A percentile compares a stretch with the other conserved stretches of the same genome.
phyloP scores from a whole-genome alignment of 2,329 filamentous ascomycete genomes.

The Cercospora nicotianae region DNA sequence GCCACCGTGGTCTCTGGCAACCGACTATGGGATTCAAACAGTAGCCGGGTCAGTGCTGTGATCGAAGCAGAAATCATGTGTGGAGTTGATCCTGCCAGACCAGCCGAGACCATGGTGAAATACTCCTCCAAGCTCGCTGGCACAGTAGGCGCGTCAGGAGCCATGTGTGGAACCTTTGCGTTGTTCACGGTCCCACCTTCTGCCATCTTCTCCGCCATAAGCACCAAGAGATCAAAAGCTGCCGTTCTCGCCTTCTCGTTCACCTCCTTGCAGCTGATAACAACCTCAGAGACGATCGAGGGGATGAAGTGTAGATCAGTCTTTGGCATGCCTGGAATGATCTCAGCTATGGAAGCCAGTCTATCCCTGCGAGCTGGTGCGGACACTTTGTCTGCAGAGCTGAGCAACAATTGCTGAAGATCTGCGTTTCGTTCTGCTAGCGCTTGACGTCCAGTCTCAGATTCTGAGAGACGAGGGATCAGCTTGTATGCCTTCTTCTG shows the following conservation, averaged over 20 bases:
- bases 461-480: constrained; percentile 84
- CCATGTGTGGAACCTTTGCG: constrained; percentile 83
- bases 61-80: constrained; percentile 99
- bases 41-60: constrained; percentile 85
- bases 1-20: constrained; percentile 69
- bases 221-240: constrained; percentile 85
- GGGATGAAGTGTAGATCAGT: constrained; percentile 90
- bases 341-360: constrained; percentile 74
- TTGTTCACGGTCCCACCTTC: constrained; percentile 77
- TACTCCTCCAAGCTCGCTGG: constrained; percentile 88
- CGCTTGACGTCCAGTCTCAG: constrained; percentile 72
- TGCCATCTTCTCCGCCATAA: constrained; percentile 81
- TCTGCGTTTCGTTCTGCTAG: constrained; percentile 73
- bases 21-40: constrained; percentile 81
- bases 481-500: constrained; percentile 99
- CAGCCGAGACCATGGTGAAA: constrained; percentile 97
- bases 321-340: constrained; percentile 75
- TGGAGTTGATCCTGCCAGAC: constrained; percentile 85
- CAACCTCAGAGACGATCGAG: constrained; percentile 85
- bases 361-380: constrained; percentile 84
- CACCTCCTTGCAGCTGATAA: constrained; percentile 95
- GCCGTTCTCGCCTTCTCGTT: constrained; percentile 90
- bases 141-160: constrained; percentile 70
- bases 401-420: constrained; percentile 77
- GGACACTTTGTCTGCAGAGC: constrained; percentile 79